Base-by-base conservation (phyloP, 2,329 filamentous ascomycete species). In the Sporothrix globosa region DNA sequence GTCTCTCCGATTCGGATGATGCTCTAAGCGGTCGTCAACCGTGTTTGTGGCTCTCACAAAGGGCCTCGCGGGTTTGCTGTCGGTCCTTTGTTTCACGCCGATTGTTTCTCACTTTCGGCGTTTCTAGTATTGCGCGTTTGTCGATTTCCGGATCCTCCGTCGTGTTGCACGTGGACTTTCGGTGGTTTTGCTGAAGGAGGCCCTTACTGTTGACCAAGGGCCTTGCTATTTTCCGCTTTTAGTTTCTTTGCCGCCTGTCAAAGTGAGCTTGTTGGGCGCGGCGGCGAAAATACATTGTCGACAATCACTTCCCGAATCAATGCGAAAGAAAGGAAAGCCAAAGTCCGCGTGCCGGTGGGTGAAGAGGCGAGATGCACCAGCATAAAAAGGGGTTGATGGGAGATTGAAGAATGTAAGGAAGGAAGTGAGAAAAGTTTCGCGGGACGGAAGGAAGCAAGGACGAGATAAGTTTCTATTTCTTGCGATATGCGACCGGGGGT, bases 121-220 rank as follows among this genome's bases (percentile, higher is more conserved):
- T 14, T 34, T 52, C 19, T 52, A 19, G 34, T 48, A 7, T 27
- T 30, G 46, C 46, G 63, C 48, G 48, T 50, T 41, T 46, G 24
- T 27, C 60, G 60, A 53, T 66, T 69, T 69, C 58, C 68, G 68
- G 68, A 53, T 58, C 58, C 53, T 70, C 69, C 61, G 69, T 58
- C 41, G 50, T 27, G n/a, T 44, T 44, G 69, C 41, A 24, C 52
- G 58, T 70, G 61, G 60, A 19, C 44, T 21, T 53, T 24, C 46
- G n/a, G n/a, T 39, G 11, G 44, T 27, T 27, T 66, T 6, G 21
- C 19, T 14, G 21, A 44, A 17, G 39, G 61, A 34, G 63, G 63
- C 44, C 46, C 63, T 66, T 39, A 66, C 63, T 66, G 63, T 65
- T 24, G 39, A 48, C 44, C 56, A 54, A 2, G 34, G 54, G 13